Percentiles rank a stretch among this genome's conserved stretches.
Evolutionary conservation across 192 early-diverging fungal species (phyloP).

Genomic region (Podila verticillata): DNA sequence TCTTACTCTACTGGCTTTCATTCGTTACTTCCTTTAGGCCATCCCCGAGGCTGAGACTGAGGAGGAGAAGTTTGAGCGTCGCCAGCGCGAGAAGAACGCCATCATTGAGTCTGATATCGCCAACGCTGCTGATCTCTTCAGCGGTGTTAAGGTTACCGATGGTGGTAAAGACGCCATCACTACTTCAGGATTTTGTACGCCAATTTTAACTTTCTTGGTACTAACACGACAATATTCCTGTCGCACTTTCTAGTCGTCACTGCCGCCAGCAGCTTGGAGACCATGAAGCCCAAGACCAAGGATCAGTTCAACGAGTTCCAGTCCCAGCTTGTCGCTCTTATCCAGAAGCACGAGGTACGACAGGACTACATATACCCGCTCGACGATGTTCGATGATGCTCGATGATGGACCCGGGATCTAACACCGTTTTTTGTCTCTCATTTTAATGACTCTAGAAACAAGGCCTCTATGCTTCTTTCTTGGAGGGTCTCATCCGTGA

Average conservation of each 20-base stretch:
- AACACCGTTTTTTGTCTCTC: not conserved
- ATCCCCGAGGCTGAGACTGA: constrained; percentile 53
- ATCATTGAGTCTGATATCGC: constrained; percentile 72
- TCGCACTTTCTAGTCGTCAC: constrained; percentile 18
- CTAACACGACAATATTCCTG: not conserved
- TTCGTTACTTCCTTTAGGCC: constrained; percentile 19
- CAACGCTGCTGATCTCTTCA: constrained; percentile 71
- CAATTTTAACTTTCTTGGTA: not conserved
- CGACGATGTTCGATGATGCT: too few species aligned
- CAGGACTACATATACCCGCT: too few species aligned
- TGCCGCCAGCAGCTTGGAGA: constrained; percentile 47
- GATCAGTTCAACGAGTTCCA: constrained; percentile 74
- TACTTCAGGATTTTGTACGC: too few species aligned
- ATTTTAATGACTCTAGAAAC: constrained; percentile 43
- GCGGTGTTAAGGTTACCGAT: constrained; percentile 68
- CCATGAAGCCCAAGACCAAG: constrained; percentile 69
- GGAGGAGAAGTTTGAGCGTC: constrained; percentile 65
- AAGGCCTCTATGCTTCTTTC: constrained; percentile 63
- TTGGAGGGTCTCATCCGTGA: constrained; percentile 75
- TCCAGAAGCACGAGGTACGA: constrained; percentile 60
- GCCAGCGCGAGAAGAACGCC: constrained; percentile 61
- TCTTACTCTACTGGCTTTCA: not conserved
- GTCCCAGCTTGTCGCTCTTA: constrained; percentile 67
- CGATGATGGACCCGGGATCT: not conserved
- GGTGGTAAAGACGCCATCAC: constrained; percentile 19